Evolutionary conservation across 345 rosid species (phyloP), one percentile per base, ranked within the genome.

Genomic region (Erodium maritimum): DNA sequence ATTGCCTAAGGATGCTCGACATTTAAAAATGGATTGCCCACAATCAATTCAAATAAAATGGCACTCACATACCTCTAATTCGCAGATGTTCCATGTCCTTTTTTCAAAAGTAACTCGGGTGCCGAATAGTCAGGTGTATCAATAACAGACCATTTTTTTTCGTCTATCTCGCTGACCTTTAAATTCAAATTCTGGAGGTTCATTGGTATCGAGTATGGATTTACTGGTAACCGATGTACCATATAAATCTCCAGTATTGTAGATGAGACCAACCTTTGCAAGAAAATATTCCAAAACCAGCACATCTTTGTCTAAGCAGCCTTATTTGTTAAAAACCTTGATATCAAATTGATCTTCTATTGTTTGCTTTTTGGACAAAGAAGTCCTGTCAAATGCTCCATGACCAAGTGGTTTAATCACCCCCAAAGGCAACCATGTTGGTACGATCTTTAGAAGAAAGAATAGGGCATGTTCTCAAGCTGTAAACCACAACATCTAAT

Each of bases 1-100:
- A 94, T 94, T 76, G 70, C 82, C 85, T 82, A 88, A 20, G 95
- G 95, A 75, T 84, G 86, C 74, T 94, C 99, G 0, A 97, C 99
- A 73, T 87, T 94, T 65, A 94, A 94, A 51, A 97, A 97, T 57
- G 99, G 99, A 72, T 87, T 90, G 62, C 99, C 99, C 59, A 94
- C 95, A 65, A 94, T 82, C 73, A 90, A 62, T 62, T 94, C 99
- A 73, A 87, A 94, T 58, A 90, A 74, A 77, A 94, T 79, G 76
- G 90, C 76, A 46, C 97, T 97, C 62, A 94, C 97, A 56, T 97
- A 94, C 99, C 99, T 90, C 99, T 97, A 94, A 84, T 94, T 97
- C 4, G 99, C 99, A 62, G 93, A 82, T 73, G 87, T 81, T 69
- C 89, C 99, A 76, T 94, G 97, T 71, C 99, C 97, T 50, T 91